These are phyloP conservation scores for Suillus lakei DNA, from an alignment of 768 basidiomycete genomes.

Conservation along the genomic window DNA sequence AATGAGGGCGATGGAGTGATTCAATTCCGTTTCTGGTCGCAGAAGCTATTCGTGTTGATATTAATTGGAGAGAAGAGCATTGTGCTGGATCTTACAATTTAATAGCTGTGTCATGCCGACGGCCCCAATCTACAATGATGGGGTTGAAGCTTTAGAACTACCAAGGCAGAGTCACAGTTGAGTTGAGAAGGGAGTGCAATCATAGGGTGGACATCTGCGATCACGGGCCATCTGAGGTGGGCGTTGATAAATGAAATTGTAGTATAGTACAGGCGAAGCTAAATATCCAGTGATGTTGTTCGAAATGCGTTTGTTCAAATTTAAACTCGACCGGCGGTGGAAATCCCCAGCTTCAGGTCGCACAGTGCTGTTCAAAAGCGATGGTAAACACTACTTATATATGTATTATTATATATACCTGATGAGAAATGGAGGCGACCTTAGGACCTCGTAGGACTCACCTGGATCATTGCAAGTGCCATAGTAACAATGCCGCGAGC, in stretches of 20 bases:
- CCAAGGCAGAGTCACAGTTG: neutral
- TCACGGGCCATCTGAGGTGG: no score
- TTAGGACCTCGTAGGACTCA: slow-evolving; percentile 16
- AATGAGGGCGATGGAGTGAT: neutral
- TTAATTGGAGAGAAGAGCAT: no score
- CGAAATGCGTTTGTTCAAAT: no score
- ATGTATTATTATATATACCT: no score
- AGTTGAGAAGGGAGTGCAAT: neutral
- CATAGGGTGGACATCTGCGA: neutral
- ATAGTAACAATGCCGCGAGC: slow-evolving; percentile 21
- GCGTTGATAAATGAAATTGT: neutral
- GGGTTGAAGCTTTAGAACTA: neutral
- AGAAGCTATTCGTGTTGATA: neutral
- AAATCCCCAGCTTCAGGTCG: no score
- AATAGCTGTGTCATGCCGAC: neutral
- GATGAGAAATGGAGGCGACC: no score
- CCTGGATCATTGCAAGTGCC: slow-evolving; percentile 26
- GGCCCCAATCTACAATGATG: neutral
- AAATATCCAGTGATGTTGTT: neutral
- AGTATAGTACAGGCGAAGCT: neutral
- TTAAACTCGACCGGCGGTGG: no score
- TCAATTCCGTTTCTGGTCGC: no score
- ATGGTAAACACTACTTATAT: no score
- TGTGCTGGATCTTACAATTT: no score
- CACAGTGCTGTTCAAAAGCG: no score